Evolutionary conservation across 2,329 filamentous ascomycete genomes (phyloP).

Genomic region (Helotiales sp.): DNA sequence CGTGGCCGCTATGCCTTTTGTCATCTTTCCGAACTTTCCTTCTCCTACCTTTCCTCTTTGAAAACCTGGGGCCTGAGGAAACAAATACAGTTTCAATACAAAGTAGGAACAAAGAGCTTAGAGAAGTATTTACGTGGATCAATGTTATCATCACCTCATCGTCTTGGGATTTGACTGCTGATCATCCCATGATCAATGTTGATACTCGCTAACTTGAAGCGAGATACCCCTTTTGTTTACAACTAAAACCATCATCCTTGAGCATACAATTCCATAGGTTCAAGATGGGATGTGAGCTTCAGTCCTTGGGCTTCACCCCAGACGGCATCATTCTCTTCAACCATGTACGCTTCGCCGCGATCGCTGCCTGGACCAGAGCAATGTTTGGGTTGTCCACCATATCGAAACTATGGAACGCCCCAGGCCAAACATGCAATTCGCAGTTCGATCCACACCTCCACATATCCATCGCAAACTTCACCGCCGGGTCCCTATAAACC

Average conservation of each 20-base stretch:
- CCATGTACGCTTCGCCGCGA: background rate
- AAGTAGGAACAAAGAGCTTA: too few relatives aligned
- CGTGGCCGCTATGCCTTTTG: too few relatives aligned
- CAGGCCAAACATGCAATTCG: background rate
- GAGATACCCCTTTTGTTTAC: background rate
- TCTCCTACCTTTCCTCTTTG: too few relatives aligned
- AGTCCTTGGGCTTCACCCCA: background rate
- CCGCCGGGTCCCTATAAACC: background rate
- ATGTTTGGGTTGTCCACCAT: background rate
- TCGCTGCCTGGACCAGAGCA: background rate
- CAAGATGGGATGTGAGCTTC: background rate
- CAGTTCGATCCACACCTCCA: background rate
- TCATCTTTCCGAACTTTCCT: too few relatives aligned
- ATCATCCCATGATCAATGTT: background rate
- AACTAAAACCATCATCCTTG: background rate
- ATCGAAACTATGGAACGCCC: background rate
- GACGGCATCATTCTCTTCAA: background rate
- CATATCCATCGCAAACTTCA: background rate
- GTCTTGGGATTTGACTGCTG: background rate
- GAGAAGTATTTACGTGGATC: too few relatives aligned
- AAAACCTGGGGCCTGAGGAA: too few relatives aligned
- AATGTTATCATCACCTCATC: too few relatives aligned
- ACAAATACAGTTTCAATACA: too few relatives aligned
- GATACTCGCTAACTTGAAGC: slow-evolving; percentile 1
- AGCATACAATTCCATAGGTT: background rate